Conservation (phyloP, 2,329 filamentous ascomycete genomes). For the Dactylonectria estremocensis region DNA sequence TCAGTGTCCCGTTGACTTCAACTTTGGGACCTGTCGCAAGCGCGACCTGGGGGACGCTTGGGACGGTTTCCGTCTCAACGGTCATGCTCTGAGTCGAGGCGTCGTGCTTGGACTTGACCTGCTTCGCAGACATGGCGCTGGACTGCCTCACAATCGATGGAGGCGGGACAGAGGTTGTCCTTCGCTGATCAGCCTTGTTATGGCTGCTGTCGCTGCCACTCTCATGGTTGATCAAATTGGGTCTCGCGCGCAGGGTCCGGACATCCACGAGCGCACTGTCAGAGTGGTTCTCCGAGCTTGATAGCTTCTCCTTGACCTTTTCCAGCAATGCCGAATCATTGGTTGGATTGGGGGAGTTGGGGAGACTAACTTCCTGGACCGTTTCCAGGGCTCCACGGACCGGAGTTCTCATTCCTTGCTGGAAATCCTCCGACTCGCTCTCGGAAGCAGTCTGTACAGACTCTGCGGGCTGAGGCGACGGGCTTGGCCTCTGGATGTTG, state of each 20-base stretch:
- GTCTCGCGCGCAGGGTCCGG: slow-evolving; percentile 63
- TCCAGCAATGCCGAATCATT: slow-evolving; percentile 64
- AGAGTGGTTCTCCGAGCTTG: slow-evolving; percentile 58
- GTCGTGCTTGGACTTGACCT: slow-evolving; percentile 81
- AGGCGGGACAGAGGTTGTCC: slow-evolving; percentile 65
- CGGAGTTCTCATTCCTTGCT: slow-evolving; percentile 72
- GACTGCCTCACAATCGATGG: slow-evolving; percentile 76
- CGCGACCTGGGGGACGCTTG: slow-evolving; percentile 87
- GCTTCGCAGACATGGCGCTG: slow-evolving; percentile 73
- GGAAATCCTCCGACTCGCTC: slow-evolving; percentile 67
- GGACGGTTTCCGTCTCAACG: slow-evolving; percentile 96
- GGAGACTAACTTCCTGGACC: slow-evolving; percentile 89
- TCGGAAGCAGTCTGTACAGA: slow-evolving; percentile 60
- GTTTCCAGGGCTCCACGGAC: slow-evolving; percentile 83
- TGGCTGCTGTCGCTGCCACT: slow-evolving; percentile 78
- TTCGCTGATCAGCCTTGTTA: slow-evolving; percentile 59
- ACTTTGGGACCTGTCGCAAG: slow-evolving; percentile 77
- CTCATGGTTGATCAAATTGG: slow-evolving; percentile 65
- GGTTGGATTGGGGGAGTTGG: slow-evolving; percentile 74
- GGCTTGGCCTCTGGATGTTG: slow-evolving; percentile 67
- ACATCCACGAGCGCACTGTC: slow-evolving; percentile 58
- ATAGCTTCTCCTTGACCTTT: slow-evolving; percentile 66
- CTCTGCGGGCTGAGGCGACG: slow-evolving; percentile 62
- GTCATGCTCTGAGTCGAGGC: slow-evolving; percentile 93
- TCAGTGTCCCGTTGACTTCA: slow-evolving; percentile 79